Base-by-base conservation (phyloP, 2,329 filamentous ascomycete genomes). In the Aspergillus unguis region DNA sequence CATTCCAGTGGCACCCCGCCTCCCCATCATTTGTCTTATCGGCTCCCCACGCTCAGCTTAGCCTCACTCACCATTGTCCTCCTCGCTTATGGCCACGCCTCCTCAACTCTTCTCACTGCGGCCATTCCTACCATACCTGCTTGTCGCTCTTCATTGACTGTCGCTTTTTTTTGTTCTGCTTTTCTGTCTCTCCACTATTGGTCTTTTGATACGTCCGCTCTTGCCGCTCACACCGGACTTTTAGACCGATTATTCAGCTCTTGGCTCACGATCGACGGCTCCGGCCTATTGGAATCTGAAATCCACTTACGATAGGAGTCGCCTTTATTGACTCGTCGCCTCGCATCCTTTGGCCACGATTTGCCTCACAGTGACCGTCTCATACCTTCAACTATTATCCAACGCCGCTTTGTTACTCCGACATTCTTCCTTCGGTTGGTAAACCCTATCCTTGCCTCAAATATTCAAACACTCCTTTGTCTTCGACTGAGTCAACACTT, bases 61-160 rank as follows among this genome's bases (percentile, higher is more conserved):
- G 35, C 43, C 40, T 45, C 44, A 38, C 26, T 40, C 17, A 17
- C 35, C 33, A 44, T 33, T 44, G 26, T 53, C 46, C 51, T 42
- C 37, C 50, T 62, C 58, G 60, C 59, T 62, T 59, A 60, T 60
- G 56, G 56, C 48, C 55, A 55, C 57, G 50, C 56, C 52, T 57
- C 55, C 52, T 51, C 45, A 50, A 43, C 42, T 35, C 29, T 49
- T 47, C 43, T 46, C 54, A 48, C 55, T 38, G 40, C 31, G 28
- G 5, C 40, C 44, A 25, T 44, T 45, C 38, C 28, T 25, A 41
- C 45, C 28, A 28, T 43, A 36, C 25, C 31, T 42, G 23, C 33
- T 48, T 23, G 33, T 36, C 23, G 25, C 27, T 5, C 4, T 27
- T 8, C 11, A 23, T 11, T 40, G 10, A 35, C n/a, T 40, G 26